Evolutionary conservation across 257 asterid genomes (phyloP).

Genomic region (Thymus mandschuricus): DNA sequence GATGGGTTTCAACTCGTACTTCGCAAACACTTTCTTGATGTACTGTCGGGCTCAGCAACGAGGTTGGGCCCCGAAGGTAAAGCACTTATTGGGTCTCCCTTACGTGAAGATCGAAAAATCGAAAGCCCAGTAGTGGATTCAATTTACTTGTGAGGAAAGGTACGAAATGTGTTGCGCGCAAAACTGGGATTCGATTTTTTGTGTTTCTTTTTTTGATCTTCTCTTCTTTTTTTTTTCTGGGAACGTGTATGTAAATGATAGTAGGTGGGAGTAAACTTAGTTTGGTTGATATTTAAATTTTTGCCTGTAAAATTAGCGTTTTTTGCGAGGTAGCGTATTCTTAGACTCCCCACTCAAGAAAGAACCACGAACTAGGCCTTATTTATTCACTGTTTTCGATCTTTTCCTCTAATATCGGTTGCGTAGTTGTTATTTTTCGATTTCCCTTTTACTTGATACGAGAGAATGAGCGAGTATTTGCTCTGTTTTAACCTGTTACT

Average conservation of each 20-base stretch:
- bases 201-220: constrained; percentile 12
- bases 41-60: constrained; percentile 95
- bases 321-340: constrained; percentile 45
- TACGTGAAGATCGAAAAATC: constrained; percentile 84
- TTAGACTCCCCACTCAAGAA: constrained; percentile 40
- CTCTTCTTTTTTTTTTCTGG: constrained; percentile 28
- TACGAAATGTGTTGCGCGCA: constrained; percentile 26
- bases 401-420: background rate
- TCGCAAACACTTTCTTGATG: constrained; percentile 85
- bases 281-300: constrained; percentile 47
- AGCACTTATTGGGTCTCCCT: constrained; percentile 68
- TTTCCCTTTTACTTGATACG: background rate
- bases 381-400: constrained; percentile 24
- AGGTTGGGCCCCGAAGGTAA: constrained; percentile 79
- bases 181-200: constrained; percentile 34
- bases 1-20: constrained; percentile 94
- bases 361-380: constrained; percentile 34
- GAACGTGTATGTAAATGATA: constrained; percentile 53
- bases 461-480: background rate
- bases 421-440: background rate
- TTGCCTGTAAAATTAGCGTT: constrained; percentile 57
- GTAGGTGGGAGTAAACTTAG: constrained; percentile 50
- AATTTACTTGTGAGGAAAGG: constrained; percentile 12
- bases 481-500: too few relatives aligned
- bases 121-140: constrained; percentile 62